A percentile compares a stretch with the other conserved stretches of the same genome.
Evolutionary conservation across 352 stramenopile species (phyloP).

Genomic region (Globisporangium spinosum): DNA sequence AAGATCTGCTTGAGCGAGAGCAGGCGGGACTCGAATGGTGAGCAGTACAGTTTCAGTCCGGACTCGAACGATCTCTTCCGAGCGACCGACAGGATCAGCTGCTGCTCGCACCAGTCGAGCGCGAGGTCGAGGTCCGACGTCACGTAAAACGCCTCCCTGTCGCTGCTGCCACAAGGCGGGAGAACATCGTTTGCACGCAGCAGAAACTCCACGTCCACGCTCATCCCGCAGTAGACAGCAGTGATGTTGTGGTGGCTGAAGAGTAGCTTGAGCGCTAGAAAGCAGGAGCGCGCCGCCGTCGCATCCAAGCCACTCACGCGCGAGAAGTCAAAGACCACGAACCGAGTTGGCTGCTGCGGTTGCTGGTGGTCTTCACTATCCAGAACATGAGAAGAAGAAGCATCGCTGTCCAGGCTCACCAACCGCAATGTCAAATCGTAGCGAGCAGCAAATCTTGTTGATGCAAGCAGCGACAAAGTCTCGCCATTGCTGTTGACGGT

Average conservation of each 20-base stretch:
- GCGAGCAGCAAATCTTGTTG: neutral
- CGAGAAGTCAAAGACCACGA: slow-evolving; percentile 77
- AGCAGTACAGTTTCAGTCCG: slow-evolving; percentile 22
- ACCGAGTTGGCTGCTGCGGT: slow-evolving; percentile 30
- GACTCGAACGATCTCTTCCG: slow-evolving; percentile 36
- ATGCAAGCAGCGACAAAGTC: slow-evolving; percentile 27
- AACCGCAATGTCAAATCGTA: slow-evolving; percentile 21
- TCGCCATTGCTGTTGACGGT: slow-evolving; percentile 13
- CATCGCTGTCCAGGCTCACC: slow-evolving; percentile 43
- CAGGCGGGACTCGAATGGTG: slow-evolving; percentile 24
- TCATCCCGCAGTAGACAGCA: slow-evolving; percentile 68
- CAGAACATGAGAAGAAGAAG: neutral
- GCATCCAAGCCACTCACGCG: slow-evolving; percentile 77
- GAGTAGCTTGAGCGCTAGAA: slow-evolving; percentile 61
- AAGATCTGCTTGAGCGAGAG: slow-evolving; percentile 43
- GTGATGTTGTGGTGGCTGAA: slow-evolving; percentile 46
- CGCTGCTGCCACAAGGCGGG: slow-evolving; percentile 1
- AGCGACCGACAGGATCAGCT: slow-evolving; percentile 44
- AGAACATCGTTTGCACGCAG: slow-evolving; percentile 59
- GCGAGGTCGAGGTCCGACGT: slow-evolving; percentile 47
- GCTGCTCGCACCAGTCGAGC: slow-evolving; percentile 64
- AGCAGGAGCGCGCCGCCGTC: slow-evolving; percentile 67
- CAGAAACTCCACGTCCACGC: slow-evolving; percentile 46
- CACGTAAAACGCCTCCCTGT: slow-evolving; percentile 30
- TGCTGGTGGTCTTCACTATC: neutral